Evolutionary conservation across 2,329 filamentous ascomycete genomes (phyloP).

Genomic region (Nemania sp.): DNA sequence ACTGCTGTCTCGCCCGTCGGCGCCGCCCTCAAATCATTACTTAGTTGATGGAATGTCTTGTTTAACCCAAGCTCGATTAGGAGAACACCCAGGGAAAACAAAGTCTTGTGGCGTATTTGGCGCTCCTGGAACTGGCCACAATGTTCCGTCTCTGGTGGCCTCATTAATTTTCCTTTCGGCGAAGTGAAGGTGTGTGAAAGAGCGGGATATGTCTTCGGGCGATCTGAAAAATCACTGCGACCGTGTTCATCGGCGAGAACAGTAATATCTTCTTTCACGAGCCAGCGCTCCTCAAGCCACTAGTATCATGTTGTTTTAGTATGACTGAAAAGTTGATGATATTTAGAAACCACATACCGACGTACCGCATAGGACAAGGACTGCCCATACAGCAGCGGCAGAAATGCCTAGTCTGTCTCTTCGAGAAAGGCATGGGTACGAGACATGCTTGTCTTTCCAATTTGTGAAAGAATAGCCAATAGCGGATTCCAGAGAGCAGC

Average conservation of each 20-base stretch:
- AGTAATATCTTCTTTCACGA: slow-evolving; percentile 2
- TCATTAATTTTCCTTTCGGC: neutral
- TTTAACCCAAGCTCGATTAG: slow-evolving; percentile 16
- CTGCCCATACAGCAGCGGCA: slow-evolving; percentile 5
- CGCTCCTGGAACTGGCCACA: neutral
- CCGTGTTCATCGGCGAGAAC: neutral
- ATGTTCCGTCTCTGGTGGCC: neutral
- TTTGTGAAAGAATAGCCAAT: neutral
- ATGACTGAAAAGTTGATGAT: neutral
- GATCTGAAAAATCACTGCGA: neutral
- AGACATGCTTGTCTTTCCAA: neutral
- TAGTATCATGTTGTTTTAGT: neutral
- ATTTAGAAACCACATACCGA: neutral
- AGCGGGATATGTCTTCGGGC: neutral
- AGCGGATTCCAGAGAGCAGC: neutral
- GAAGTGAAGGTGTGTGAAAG: neutral
- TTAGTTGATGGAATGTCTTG: slow-evolving; percentile 8
- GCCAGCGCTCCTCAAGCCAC: slow-evolving; percentile 7
- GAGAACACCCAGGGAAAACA: slow-evolving; percentile 13
- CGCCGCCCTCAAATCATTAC: neutral
- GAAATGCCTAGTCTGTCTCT: slow-evolving; percentile 6
- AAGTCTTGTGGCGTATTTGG: slow-evolving; percentile 6
- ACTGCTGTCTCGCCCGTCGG: neutral
- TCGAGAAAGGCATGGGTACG: neutral
- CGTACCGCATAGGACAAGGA: slow-evolving; percentile 8